Evolutionary conservation across 2,329 filamentous ascomycete genomes (phyloP).

Genomic region (Calonectria leucothoes): DNA sequence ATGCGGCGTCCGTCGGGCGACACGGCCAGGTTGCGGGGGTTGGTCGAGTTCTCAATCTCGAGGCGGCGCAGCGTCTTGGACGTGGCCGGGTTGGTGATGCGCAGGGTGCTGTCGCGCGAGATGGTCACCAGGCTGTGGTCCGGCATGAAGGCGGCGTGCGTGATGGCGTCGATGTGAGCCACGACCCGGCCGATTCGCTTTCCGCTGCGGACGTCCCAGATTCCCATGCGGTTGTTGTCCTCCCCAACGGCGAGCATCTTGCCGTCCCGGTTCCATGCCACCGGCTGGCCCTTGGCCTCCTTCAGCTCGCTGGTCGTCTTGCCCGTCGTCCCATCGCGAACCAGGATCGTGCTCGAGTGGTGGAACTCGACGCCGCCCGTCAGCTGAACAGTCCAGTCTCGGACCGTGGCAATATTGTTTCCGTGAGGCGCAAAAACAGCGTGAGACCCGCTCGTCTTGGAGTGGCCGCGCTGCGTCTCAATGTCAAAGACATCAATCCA

Average conservation of each 20-base stretch:
- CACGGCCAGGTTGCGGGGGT: constrained; percentile 49
- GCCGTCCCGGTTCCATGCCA: constrained; percentile 49
- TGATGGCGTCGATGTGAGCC: constrained; percentile 51
- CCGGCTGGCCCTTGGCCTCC: constrained; percentile 42
- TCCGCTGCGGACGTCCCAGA: constrained; percentile 48
- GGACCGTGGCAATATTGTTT: constrained; percentile 43
- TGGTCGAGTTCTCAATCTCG: constrained; percentile 46
- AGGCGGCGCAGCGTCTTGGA: constrained; percentile 51
- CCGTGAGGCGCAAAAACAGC: constrained; percentile 43
- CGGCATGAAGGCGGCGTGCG: constrained; percentile 50
- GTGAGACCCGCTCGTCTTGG: constrained; percentile 46
- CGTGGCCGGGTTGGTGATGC: constrained; percentile 48
- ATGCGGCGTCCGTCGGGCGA: constrained; percentile 48
- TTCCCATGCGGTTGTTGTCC: constrained; percentile 41
- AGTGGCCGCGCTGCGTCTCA: constrained; percentile 38
- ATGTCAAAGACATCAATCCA: constrained; percentile 52
- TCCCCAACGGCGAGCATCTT: constrained; percentile 47
- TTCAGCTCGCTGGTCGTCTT: constrained; percentile 48
- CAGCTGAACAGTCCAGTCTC: constrained; percentile 46
- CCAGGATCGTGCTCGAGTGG: constrained; percentile 44
- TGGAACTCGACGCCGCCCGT: constrained; percentile 44
- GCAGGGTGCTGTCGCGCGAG: constrained; percentile 51
- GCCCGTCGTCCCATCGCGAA: constrained; percentile 45
- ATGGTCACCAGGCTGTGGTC: constrained; percentile 48
- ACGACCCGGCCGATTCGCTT: constrained; percentile 45